A percentile compares a stretch with the other conserved stretches of the same genome.
These are phyloP conservation scores for Metarhizium sp. DNA, from an alignment of 2,329 filamentous ascomycete genomes.

Conservation along the genomic window DNA sequence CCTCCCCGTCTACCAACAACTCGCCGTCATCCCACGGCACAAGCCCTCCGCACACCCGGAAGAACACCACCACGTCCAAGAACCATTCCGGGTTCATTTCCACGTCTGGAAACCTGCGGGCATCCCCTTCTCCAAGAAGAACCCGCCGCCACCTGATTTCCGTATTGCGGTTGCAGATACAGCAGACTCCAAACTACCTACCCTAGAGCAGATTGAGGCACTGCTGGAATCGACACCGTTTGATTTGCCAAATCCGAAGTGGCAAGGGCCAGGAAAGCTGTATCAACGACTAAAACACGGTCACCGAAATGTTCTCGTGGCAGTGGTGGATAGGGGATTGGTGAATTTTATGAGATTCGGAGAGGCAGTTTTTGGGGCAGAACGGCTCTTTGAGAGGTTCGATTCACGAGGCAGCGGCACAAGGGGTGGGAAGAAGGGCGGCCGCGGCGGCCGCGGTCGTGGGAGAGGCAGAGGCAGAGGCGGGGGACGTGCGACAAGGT, in stretches of 20 bases:
- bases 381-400: conserved; percentile 58
- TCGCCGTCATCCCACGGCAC: conserved; percentile 65
- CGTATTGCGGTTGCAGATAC: conserved; percentile 75
- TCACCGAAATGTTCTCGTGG: conserved; percentile 72
- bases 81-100: conserved; percentile 65
- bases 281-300: conserved; percentile 80
- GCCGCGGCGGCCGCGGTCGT: conserved; percentile 31
- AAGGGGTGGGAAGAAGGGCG: conserved; percentile 31
- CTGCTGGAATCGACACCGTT: conserved; percentile 68
- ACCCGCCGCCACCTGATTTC: conserved; percentile 72
- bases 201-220: conserved; percentile 58
- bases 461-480: conserved; percentile 15
- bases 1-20: conserved; percentile 62
- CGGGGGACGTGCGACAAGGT: neutral
- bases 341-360: conserved; percentile 78
- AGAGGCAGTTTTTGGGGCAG: conserved; percentile 70
- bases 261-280: conserved; percentile 38
- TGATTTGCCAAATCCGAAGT: conserved; percentile 41
- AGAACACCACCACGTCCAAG: conserved; percentile 16
- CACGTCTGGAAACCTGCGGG: conserved; percentile 65
- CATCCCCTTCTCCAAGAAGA: conserved; percentile 66
- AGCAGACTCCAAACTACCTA: conserved; percentile 60
- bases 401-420: conserved; percentile 28
- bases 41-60: conserved; percentile 34
- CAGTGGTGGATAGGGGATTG: conserved; percentile 81